Conservation (phyloP, 1,284 basidiomycete genomes). For the Moniliophthora roreri region DNA sequence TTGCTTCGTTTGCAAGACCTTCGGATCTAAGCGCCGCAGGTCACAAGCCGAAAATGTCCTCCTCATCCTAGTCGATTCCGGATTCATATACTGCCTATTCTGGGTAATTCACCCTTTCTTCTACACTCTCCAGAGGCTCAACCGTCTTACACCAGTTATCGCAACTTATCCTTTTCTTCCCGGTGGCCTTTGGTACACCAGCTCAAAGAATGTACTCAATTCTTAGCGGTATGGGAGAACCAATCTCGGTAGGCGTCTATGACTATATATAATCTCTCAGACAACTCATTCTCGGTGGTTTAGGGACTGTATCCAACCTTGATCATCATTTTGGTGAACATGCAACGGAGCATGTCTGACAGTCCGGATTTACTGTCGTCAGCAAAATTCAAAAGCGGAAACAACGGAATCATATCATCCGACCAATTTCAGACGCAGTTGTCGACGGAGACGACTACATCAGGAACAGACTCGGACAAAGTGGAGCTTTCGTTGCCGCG, state of each 20-base stretch:
- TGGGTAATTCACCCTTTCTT: background rate
- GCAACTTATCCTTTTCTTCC: constrained; percentile 10
- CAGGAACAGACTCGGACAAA: no score
- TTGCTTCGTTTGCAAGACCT: background rate
- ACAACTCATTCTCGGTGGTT: background rate
- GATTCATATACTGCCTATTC: constrained; percentile 12
- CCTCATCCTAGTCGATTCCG: constrained; percentile 10
- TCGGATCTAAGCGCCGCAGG: background rate
- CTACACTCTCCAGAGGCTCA: background rate
- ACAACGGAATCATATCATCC: no score
- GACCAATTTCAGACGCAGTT: no score
- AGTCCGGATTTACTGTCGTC: no score
- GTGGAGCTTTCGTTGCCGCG: no score
- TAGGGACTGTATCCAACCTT: constrained; percentile 11
- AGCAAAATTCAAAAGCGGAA: no score
- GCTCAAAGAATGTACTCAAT: constrained; percentile 3
- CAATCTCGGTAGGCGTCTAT: constrained; percentile 7
- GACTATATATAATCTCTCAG: background rate
- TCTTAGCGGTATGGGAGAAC: constrained; percentile 7
- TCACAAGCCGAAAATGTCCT: constrained; percentile 4
- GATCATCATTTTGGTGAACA: constrained; percentile 11
- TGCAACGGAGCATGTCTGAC: constrained; percentile 7
- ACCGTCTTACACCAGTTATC: background rate
- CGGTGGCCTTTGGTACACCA: background rate
- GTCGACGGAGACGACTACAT: no score